Evolutionary conservation across 495 filamentous ascomycete species (phyloP).

Genomic region (Xanthoparmelia taractica): DNA sequence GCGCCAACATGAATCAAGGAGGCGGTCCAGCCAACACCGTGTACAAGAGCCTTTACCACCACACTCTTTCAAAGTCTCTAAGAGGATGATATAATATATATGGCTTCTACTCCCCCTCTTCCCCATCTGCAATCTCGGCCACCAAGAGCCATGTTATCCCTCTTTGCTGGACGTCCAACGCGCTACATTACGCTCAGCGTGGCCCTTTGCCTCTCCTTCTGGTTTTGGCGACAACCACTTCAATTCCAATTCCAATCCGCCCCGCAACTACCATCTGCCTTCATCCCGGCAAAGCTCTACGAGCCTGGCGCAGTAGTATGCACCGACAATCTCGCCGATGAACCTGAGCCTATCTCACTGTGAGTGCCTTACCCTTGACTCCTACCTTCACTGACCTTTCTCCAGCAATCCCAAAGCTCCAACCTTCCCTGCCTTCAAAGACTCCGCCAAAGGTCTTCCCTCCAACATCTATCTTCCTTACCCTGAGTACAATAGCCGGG

Average conservation of each 20-base stretch:
- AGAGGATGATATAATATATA: no score
- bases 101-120: background rate
- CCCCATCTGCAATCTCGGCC: background rate
- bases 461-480: conserved; percentile 42
- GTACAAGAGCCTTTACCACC: no score
- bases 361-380: background rate
- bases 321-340: conserved; percentile 6
- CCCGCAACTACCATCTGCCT: background rate
- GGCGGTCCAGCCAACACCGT: no score
- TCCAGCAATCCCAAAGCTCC: conserved; percentile 15
- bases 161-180: background rate
- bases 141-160: background rate
- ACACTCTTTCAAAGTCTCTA: no score
- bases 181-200: conserved; percentile 6
- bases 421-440: conserved; percentile 17
- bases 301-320: conserved; percentile 13
- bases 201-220: conserved; percentile 3
- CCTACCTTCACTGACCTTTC: background rate
- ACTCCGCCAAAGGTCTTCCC: conserved; percentile 7
- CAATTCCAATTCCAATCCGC: background rate
- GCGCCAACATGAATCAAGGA: no score
- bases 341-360: background rate
- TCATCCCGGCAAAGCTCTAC: conserved; percentile 16
- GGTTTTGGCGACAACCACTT: conserved; percentile 11
- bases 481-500: conserved; percentile 41